These are phyloP conservation scores for Trapa bicornis DNA, from an alignment of 345 rosid genomes.

Conservation along the genomic window DNA sequence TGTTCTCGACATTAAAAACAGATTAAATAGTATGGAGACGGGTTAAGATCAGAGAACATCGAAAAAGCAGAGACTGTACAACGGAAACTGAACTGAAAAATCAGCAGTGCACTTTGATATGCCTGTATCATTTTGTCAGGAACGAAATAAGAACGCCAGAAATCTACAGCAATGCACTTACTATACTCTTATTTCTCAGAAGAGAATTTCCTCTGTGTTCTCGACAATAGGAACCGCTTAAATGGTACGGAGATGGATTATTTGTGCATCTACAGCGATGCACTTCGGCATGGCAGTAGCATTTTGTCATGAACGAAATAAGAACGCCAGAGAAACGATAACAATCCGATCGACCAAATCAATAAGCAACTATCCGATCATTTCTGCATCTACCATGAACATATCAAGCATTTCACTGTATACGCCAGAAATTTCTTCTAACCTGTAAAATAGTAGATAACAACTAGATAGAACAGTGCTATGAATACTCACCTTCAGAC, in stretches of 20 bases:
- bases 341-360: neutral
- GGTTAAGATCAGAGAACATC: too few species aligned
- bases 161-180: too few species aligned
- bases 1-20: too few species aligned
- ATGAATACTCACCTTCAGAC: neutral
- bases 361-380: neutral
- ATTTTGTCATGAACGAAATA: neutral
- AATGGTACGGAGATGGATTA: too few species aligned
- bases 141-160: too few species aligned
- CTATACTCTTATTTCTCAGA: too few species aligned
- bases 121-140: too few species aligned
- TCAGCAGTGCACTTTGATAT: too few species aligned
- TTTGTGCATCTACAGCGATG: neutral
- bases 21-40: too few species aligned
- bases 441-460: neutral
- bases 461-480: neutral
- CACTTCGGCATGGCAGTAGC: neutral
- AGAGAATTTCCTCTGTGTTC: too few species aligned
- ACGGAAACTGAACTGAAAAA: neutral
- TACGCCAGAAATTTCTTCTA: neutral
- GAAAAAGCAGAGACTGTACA: neutral
- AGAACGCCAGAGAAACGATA: neutral
- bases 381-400: neutral
- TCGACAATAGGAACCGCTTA: too few species aligned
- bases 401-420: neutral